Percentiles rank a stretch among this genome's conserved stretches.
Evolutionary conservation across 2,329 filamentous ascomycete genomes (phyloP).

Genomic region (Claviceps sp.): DNA sequence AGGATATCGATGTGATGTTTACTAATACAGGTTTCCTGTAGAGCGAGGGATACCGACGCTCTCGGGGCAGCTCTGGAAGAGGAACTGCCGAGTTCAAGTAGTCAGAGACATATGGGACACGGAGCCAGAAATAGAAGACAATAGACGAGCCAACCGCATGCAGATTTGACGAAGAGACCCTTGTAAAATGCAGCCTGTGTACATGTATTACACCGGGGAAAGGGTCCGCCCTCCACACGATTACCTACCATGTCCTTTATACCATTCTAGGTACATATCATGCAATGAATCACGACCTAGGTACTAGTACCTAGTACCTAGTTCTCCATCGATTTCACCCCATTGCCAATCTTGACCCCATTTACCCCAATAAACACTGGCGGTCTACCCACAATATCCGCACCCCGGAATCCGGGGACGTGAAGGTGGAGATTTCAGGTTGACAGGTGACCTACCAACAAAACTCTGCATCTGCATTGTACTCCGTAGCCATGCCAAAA

Average conservation of each 20-base stretch:
- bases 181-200: neutral
- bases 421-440: neutral
- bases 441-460: neutral
- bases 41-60: neutral
- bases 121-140: slow-evolving; percentile 7
- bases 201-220: neutral
- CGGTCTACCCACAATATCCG: slow-evolving; percentile 5
- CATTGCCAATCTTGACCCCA: neutral
- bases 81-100: slow-evolving; percentile 4
- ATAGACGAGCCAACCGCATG: slow-evolving; percentile 7
- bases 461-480: too few species aligned
- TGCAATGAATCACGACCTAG: too few species aligned
- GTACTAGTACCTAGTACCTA: too few species aligned
- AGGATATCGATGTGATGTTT: neutral
- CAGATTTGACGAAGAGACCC: neutral
- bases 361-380: neutral
- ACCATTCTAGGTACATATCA: neutral
- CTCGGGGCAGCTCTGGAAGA: slow-evolving; percentile 3
- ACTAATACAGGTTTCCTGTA: too few species aligned
- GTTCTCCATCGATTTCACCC: neutral
- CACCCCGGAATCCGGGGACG: slow-evolving; percentile 1
- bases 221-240: neutral
- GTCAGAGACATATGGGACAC: slow-evolving; percentile 3
- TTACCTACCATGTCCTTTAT: too few species aligned
- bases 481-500: neutral